Percentiles rank a stretch among this genome's conserved stretches.
These are phyloP conservation scores for Apiospora rasikravindrae DNA, from an alignment of 2,329 filamentous ascomycete genomes.

Conservation along the genomic window DNA sequence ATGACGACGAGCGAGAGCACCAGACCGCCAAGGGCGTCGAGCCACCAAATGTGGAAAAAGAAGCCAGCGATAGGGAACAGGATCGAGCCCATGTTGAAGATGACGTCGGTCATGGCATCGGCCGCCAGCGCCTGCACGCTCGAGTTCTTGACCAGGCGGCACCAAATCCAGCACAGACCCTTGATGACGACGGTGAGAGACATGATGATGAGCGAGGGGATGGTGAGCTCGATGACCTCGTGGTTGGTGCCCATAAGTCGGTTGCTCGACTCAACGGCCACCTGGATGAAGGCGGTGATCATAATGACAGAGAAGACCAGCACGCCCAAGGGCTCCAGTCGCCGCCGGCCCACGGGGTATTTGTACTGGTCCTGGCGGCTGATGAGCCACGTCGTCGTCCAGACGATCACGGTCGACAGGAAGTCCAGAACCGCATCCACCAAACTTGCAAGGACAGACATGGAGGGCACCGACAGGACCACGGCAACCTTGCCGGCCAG, in stretches of 20 bases:
- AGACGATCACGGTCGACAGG: conserved; percentile 80
- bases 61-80: conserved; percentile 82
- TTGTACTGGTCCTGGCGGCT: conserved; percentile 74
- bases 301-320: conserved; percentile 85
- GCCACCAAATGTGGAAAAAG: conserved; percentile 80
- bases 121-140: conserved; percentile 78
- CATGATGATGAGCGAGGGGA: conserved; percentile 82
- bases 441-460: conserved; percentile 80
- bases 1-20: conserved; percentile 81
- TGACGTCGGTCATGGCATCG: conserved; percentile 72
- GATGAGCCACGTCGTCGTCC: conserved; percentile 77
- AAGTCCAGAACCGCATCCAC: conserved; percentile 84
- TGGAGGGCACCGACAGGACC: conserved; percentile 77
- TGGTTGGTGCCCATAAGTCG: conserved; percentile 66
- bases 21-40: conserved; percentile 80
- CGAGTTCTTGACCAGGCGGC: conserved; percentile 82
- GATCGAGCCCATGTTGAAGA: conserved; percentile 91
- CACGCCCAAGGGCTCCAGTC: conserved; percentile 80
- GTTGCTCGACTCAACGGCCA: conserved; percentile 72
- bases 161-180: conserved; percentile 84
- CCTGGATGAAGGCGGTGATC: conserved; percentile 84
- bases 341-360: conserved; percentile 78
- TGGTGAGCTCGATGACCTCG: conserved; percentile 72
- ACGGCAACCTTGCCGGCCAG: conserved; percentile 79
- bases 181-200: conserved; percentile 81